Evolutionary conservation across 495 filamentous ascomycete species (phyloP).

Genomic region (Hypoxylon fuscum): DNA sequence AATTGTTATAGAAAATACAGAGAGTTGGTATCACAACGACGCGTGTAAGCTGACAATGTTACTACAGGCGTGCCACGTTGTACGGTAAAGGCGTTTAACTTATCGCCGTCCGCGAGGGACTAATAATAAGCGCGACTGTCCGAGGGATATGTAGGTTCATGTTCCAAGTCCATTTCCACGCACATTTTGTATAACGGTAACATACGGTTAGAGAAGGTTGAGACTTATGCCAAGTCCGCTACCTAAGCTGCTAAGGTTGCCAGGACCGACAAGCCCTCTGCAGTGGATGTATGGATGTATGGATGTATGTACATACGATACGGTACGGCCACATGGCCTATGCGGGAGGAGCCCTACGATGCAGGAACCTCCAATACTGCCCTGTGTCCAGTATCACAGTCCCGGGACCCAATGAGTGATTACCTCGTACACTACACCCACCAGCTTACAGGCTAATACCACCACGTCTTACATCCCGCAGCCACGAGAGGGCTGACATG

Average conservation of each 20-base stretch:
- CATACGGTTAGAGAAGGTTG: slow-evolving; percentile 5
- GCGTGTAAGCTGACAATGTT: slow-evolving; percentile 29
- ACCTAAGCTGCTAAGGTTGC: too few species aligned
- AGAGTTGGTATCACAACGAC: slow-evolving; percentile 12
- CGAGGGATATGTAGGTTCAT: too few species aligned
- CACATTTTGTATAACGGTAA: not conserved
- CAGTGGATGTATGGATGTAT: too few species aligned
- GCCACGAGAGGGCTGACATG: slow-evolving; percentile 22
- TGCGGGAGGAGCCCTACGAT: slow-evolving; percentile 34
- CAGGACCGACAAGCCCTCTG: too few species aligned
- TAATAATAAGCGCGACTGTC: slow-evolving; percentile 22
- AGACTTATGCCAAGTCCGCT: not conserved
- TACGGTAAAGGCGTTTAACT: slow-evolving; percentile 12
- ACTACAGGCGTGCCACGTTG: slow-evolving; percentile 6
- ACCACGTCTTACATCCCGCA: slow-evolving; percentile 15
- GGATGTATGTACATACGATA: not conserved
- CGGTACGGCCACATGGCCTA: slow-evolving; percentile 32
- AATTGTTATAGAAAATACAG: not conserved
- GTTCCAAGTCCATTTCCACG: too few species aligned
- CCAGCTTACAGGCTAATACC: not conserved
- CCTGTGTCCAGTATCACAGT: slow-evolving; percentile 8
- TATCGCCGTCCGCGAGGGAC: not conserved
- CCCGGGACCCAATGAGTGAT: slow-evolving; percentile 11
- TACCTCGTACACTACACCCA: not conserved
- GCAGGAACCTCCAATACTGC: slow-evolving; percentile 31